Conservation (phyloP, 805 yeast genomes). For the Nakazawaea holstii region DNA sequence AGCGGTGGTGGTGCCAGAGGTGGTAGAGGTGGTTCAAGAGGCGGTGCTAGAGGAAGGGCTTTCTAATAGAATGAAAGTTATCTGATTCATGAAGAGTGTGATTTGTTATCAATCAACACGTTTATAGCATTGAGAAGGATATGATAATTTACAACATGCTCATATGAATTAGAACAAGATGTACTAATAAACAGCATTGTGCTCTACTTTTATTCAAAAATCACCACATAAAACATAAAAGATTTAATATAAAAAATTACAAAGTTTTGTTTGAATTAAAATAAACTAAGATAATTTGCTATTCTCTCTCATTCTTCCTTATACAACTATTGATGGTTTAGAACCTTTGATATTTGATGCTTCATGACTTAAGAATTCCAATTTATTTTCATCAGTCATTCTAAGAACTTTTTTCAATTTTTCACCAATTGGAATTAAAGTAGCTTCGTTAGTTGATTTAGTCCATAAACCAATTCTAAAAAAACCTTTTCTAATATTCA, state of each 20-base stretch:
- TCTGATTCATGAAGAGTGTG: too few relatives aligned
- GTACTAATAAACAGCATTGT: too few relatives aligned
- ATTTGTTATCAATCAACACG: too few relatives aligned
- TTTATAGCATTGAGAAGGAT: too few relatives aligned
- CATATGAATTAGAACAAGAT: too few relatives aligned
- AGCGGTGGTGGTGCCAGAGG: conserved; percentile 19
- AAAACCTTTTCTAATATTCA: conserved; percentile 78
- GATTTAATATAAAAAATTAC: too few relatives aligned
- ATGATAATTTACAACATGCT: too few relatives aligned
- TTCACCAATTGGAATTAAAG: conserved; percentile 73
- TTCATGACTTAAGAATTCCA: conserved; percentile 77
- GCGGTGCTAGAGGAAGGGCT: conserved; percentile 19
- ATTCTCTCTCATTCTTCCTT: background rate
- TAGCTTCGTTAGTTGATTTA: conserved; percentile 58
- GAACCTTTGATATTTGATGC: conserved; percentile 21
- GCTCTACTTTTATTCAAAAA: too few relatives aligned
- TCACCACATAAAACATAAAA: too few relatives aligned
- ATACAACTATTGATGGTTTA: conserved; percentile 7
- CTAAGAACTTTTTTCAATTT: conserved; percentile 82
- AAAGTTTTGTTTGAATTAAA: too few relatives aligned
- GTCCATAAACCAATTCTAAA: conserved; percentile 94
- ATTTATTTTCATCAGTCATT: conserved; percentile 64
- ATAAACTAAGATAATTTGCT: too few relatives aligned
- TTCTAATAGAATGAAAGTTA: conserved; percentile 16
- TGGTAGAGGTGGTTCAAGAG: conserved; percentile 10